Conservation (phyloP, 495 filamentous ascomycete species). For the Penicillium fimorum region DNA sequence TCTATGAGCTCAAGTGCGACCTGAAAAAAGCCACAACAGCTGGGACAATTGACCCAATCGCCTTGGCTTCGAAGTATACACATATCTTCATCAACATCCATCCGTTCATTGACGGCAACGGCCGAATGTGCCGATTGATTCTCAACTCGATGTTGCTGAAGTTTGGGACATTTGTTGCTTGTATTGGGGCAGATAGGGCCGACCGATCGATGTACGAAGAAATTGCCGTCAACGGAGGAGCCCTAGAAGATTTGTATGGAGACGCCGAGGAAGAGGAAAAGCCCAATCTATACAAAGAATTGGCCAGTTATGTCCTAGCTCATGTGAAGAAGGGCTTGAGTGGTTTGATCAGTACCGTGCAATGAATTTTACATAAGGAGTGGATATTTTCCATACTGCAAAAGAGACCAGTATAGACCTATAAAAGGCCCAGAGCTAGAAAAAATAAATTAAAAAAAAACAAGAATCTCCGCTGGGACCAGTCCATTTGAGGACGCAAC, state of each 20-base stretch:
- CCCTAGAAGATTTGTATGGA: slow-evolving; percentile 8
- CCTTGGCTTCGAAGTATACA: slow-evolving; percentile 30
- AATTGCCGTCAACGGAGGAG: background rate
- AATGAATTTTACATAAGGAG: background rate
- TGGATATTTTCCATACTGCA: no score
- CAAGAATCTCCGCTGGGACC: background rate
- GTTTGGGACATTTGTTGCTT: slow-evolving; percentile 25
- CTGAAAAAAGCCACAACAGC: slow-evolving; percentile 8
- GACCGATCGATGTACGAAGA: slow-evolving; percentile 8
- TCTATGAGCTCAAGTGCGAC: slow-evolving; percentile 23
- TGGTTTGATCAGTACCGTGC: background rate
- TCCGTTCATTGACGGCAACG: slow-evolving; percentile 41
- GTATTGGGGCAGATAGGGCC: slow-evolving; percentile 28
- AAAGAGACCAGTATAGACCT: background rate
- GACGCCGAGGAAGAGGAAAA: slow-evolving; percentile 15
- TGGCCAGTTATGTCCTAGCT: slow-evolving; percentile 10
- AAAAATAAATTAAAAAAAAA: background rate
- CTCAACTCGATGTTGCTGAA: slow-evolving; percentile 32
- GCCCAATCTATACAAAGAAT: slow-evolving; percentile 6
- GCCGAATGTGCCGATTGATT: slow-evolving; percentile 35
- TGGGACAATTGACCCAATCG: slow-evolving; percentile 30
- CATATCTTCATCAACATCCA: slow-evolving; percentile 36
- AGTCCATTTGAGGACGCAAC: slow-evolving; percentile 1
- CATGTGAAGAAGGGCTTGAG: slow-evolving; percentile 4
- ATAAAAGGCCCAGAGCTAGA: background rate